Conservation (phyloP, 352 stramenopile genomes). For the Phytopythium sindhum region DNA sequence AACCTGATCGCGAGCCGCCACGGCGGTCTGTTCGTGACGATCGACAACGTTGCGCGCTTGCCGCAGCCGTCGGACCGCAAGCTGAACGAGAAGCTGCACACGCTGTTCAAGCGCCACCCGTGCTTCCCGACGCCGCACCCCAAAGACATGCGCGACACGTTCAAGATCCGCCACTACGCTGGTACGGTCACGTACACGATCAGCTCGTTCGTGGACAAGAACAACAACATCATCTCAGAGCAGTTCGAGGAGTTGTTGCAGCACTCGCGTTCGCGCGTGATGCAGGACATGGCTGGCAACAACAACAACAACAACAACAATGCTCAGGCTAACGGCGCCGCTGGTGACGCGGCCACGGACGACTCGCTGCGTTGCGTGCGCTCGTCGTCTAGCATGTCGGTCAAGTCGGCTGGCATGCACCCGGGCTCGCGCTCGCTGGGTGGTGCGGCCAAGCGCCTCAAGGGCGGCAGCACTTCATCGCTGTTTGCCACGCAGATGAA, state of each 20-base stretch:
- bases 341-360: background rate
- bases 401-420: conserved; percentile 35
- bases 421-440: conserved; percentile 36
- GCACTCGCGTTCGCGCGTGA: conserved; percentile 62
- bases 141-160: conserved; percentile 81
- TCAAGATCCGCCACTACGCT: conserved; percentile 84
- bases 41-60: conserved; percentile 83
- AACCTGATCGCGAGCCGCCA: conserved; percentile 81
- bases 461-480: conserved; percentile 65
- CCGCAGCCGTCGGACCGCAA: conserved; percentile 86
- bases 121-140: conserved; percentile 85
- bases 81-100: conserved; percentile 81
- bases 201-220: conserved; percentile 87
- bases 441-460: conserved; percentile 48
- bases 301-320: conserved; percentile 26
- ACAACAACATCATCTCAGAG: conserved; percentile 90
- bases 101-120: conserved; percentile 73
- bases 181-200: conserved; percentile 84
- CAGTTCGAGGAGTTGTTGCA: conserved; percentile 88
- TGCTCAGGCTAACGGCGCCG: background rate
- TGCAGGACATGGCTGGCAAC: conserved; percentile 64
- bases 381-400: conserved; percentile 42
- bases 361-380: conserved; percentile 19
- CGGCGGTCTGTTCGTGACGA: conserved; percentile 79
- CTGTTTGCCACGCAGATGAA: conserved; percentile 85